Evolutionary conservation across 2,329 filamentous ascomycete species (phyloP).

Genomic region (Colletotrichum sp.): DNA sequence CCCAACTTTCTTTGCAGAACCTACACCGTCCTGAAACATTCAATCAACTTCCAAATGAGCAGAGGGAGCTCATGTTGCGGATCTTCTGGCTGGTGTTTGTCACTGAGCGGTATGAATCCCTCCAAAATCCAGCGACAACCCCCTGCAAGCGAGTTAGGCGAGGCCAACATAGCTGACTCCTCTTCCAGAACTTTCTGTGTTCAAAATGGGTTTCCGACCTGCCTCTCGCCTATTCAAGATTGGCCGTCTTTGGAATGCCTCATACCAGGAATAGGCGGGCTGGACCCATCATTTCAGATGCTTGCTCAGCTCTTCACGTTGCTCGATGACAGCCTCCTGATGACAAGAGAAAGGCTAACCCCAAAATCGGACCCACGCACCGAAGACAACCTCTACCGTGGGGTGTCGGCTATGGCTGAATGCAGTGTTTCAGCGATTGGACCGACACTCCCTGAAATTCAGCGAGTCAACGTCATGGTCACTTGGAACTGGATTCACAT

Average conservation of each 20-base stretch:
- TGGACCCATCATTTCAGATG: neutral
- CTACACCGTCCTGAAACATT: neutral
- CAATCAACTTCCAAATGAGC: neutral
- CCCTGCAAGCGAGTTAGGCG: neutral
- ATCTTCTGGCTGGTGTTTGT: neutral
- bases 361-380: neutral
- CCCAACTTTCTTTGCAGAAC: neutral
- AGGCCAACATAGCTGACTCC: neutral
- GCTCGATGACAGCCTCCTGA: neutral
- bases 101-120: neutral
- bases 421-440: conserved; percentile 16
- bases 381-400: neutral
- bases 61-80: neutral
- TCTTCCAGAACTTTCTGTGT: neutral
- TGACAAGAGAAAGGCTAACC: neutral
- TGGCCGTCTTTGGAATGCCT: neutral
- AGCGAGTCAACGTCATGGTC: conserved; percentile 30
- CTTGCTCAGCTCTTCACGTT: neutral
- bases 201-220: neutral
- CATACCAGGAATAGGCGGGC: neutral
- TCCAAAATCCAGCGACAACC: accelerated
- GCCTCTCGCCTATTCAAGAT: neutral
- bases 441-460: conserved; percentile 24
- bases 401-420: neutral
- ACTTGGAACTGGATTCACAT: conserved; percentile 32